Conservation (phyloP, 2,329 filamentous ascomycete genomes). For the Dactylonectria estremocensis region DNA sequence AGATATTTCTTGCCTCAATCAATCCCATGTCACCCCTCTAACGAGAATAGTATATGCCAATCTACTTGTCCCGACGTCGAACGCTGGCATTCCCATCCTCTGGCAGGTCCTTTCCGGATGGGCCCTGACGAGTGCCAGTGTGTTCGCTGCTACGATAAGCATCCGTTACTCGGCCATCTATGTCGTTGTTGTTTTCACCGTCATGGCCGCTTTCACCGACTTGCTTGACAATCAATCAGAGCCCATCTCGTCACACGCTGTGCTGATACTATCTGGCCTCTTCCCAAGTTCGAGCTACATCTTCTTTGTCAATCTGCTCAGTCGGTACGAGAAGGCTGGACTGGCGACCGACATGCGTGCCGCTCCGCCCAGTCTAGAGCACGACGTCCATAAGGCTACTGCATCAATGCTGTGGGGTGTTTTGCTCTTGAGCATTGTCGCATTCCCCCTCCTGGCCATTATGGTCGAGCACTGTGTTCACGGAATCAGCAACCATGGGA, state of each 20-base stretch:
- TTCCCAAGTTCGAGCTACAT: conserved; percentile 46
- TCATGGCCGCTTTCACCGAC: conserved; percentile 46
- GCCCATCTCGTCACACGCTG: conserved; percentile 30
- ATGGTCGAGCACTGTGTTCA: conserved; percentile 52
- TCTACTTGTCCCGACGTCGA: conserved; percentile 50
- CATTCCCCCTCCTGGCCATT: conserved; percentile 52
- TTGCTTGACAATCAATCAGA: conserved; percentile 28
- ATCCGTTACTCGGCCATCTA: conserved; percentile 56
- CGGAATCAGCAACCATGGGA: conserved; percentile 53
- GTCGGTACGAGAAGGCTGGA: no score
- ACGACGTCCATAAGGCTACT: no score
- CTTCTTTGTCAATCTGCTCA: conserved; percentile 41
- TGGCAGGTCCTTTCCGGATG: conserved; percentile 65
- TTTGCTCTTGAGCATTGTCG: no score
- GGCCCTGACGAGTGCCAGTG: conserved; percentile 75
- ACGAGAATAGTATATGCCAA: conserved; percentile 52
- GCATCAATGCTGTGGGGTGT: no score
- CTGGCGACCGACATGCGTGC: conserved; percentile 28
- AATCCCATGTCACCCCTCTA: no score
- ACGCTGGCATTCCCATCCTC: conserved; percentile 52
- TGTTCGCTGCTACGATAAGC: conserved; percentile 67
- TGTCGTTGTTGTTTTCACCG: conserved; percentile 48
- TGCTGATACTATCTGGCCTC: no score
- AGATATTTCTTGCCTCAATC: no score
- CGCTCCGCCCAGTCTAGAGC: conserved; percentile 62